A percentile compares a stretch with the other conserved stretches of the same genome.
These are phyloP conservation scores for Lipomyces oligophaga DNA, from an alignment of 805 yeast genomes.

Conservation along the genomic window DNA sequence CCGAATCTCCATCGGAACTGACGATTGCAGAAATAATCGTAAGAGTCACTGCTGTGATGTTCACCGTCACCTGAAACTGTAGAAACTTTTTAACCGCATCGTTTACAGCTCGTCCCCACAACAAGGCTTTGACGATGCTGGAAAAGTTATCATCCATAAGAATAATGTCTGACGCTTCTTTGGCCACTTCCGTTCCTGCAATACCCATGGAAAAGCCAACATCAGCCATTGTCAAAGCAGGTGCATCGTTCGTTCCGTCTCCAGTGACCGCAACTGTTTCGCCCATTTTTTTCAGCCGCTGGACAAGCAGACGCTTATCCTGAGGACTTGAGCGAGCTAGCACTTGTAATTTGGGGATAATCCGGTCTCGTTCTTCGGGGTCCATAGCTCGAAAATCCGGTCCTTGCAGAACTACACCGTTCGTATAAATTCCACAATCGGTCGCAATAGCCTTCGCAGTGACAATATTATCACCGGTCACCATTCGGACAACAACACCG, in stretches of 20 bases:
- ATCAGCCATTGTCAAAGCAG: conserved; percentile 93
- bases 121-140: conserved; percentile 92
- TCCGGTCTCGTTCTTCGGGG: conserved; percentile 49
- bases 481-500: conserved; percentile 95
- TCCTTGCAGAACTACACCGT: conserved; percentile 82
- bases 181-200: conserved; percentile 96
- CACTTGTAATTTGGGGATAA: conserved; percentile 75
- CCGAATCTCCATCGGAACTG: conserved; percentile 72
- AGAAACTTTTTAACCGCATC: conserved; percentile 90
- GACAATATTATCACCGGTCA: conserved; percentile 89
- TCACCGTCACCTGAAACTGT: conserved; percentile 94
- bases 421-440: conserved; percentile 71
- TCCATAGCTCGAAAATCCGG: conserved; percentile 74
- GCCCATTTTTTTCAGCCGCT: conserved; percentile 68
- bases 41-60: conserved; percentile 90
- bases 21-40: conserved; percentile 94
- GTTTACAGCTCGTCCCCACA: conserved; percentile 98
- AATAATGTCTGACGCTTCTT: conserved; percentile 93
- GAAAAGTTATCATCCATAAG: conserved; percentile 92
- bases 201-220: conserved; percentile 99
- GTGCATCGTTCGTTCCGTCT: conserved; percentile 99
- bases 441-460: conserved; percentile 91
- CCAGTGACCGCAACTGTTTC: conserved; percentile 99
- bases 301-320: conserved; percentile 84
- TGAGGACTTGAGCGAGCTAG: conserved; percentile 95